Conservation (phyloP, 805 yeast species). For the Candida taoyuanica region DNA sequence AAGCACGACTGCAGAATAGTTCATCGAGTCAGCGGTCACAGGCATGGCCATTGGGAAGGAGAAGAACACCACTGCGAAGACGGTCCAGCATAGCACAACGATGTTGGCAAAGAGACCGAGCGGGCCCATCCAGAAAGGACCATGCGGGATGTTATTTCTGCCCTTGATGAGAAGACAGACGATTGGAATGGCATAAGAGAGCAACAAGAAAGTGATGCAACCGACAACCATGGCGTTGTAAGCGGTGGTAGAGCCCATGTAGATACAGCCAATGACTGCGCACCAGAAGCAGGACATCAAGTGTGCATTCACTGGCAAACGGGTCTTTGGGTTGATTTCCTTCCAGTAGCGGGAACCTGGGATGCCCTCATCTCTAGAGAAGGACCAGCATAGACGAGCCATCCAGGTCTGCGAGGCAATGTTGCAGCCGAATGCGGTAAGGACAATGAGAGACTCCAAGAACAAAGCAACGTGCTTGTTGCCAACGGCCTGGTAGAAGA, state of each 20-base stretch:
- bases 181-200: slow-evolving; percentile 56
- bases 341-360: slow-evolving; percentile 51
- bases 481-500: slow-evolving; percentile 52
- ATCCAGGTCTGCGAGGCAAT: slow-evolving; percentile 65
- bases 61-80: slow-evolving; percentile 55
- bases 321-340: slow-evolving; percentile 40
- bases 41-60: slow-evolving; percentile 65
- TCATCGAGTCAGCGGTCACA: slow-evolving; percentile 57
- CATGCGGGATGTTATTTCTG: slow-evolving; percentile 49
- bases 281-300: slow-evolving; percentile 48
- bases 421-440: slow-evolving; percentile 55
- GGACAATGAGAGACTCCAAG: slow-evolving; percentile 43
- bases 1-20: slow-evolving; percentile 57
- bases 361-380: slow-evolving; percentile 60
- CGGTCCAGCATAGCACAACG: slow-evolving; percentile 51
- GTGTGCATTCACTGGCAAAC: slow-evolving; percentile 59
- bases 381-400: slow-evolving; percentile 63
- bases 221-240: slow-evolving; percentile 61
- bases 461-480: slow-evolving; percentile 51
- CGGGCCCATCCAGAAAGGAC: slow-evolving; percentile 65
- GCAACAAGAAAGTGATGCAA: slow-evolving; percentile 51
- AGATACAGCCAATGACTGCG: slow-evolving; percentile 55
- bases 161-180: slow-evolving; percentile 43
- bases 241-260: slow-evolving; percentile 63
- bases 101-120: slow-evolving; percentile 48